These are phyloP conservation scores for Metschnikowia koreensis DNA, from an alignment of 805 yeast species.

Conservation along the genomic window DNA sequence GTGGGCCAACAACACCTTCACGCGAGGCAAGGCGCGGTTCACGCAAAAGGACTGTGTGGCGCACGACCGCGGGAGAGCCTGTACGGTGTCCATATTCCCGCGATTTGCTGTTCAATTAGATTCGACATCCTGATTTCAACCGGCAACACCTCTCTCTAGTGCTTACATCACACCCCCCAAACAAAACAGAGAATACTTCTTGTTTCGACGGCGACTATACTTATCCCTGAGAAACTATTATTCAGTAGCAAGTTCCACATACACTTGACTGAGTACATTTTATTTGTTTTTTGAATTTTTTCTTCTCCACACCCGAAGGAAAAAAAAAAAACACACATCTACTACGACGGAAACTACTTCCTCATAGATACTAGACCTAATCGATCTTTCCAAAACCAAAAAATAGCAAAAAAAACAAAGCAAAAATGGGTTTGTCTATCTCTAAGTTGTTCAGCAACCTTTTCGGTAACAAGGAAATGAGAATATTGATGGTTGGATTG, in stretches of 20 bases:
- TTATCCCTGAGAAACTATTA: conserved; percentile 2
- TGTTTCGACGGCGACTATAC: conserved; percentile 6
- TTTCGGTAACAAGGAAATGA: conserved; percentile 96
- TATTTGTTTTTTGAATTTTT: not conserved
- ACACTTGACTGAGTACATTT: conserved; percentile 1
- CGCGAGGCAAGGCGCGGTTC: conserved; percentile 10
- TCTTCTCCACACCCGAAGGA: not conserved
- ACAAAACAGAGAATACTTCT: not conserved
- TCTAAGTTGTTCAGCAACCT: conserved; percentile 93
- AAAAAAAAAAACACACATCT: conserved; percentile 1
- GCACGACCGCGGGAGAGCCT: conserved; percentile 15
- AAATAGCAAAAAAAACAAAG: not conserved
- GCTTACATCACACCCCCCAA: not conserved
- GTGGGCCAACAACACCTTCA: too few species aligned
- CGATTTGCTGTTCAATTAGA: conserved; percentile 24
- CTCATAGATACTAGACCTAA: conserved; percentile 6
- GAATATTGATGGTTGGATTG: conserved; percentile 96
- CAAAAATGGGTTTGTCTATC: conserved; percentile 84
- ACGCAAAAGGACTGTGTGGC: conserved; percentile 6
- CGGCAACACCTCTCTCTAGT: conserved; percentile 12
- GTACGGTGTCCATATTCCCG: conserved; percentile 20
- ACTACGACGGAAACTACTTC: conserved; percentile 2
- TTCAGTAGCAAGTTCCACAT: conserved; percentile 2
- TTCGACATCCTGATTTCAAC: conserved; percentile 20
- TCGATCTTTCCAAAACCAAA: not conserved